Evolutionary conservation across 2,329 filamentous ascomycete species (phyloP), one percentile per base, ranked within the genome.

Genomic region (Cercospora sp.): DNA sequence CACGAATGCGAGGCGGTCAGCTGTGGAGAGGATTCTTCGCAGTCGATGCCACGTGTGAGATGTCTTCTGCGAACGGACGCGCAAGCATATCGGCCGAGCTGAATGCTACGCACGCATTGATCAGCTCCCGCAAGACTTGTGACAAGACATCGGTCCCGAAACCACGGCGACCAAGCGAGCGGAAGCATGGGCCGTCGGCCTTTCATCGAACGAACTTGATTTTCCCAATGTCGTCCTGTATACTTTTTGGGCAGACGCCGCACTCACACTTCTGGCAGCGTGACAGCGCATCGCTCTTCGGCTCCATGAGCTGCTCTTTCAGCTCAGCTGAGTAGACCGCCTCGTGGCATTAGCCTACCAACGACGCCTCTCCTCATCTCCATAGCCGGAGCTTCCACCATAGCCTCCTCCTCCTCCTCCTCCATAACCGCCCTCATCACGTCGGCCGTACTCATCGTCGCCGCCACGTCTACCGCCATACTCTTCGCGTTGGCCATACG

Each of bases 381-480:
- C 64, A 8, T 62, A 51, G 12, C 45, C 58, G 4, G 58, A 61
- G 60, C 60, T 51, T n/a, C 64, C 61, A n/a, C 64, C 64, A 63
- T 71, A 72, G n/a, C 67, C 68, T 20, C 69, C 65, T 20, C 69
- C 65, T 36, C 31, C 31, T 40, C 33, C 33, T 26, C n/a, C 20
- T 3, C 67, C 66, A 31, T 72, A 65, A 8, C 63, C 65, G 42
- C 59, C 40, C 45, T 70, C 68, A 30, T 66, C 66, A 10, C 64
- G 67, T 48, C 66, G 68, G 40, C 63, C 58, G n/a, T 40, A 48
- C 20, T 33, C 68, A 58, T 65, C 55, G 20, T 57, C 65, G 33
- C 51, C 59, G 40, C 45, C 61, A 20, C 61, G 66, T 45, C 18
- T 64, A 51, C 23, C 42, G 60, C 40, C 63, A 33, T 33, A 60